Conservation (phyloP, 257 asterid genomes). For the Nicotiana sylvestris region DNA sequence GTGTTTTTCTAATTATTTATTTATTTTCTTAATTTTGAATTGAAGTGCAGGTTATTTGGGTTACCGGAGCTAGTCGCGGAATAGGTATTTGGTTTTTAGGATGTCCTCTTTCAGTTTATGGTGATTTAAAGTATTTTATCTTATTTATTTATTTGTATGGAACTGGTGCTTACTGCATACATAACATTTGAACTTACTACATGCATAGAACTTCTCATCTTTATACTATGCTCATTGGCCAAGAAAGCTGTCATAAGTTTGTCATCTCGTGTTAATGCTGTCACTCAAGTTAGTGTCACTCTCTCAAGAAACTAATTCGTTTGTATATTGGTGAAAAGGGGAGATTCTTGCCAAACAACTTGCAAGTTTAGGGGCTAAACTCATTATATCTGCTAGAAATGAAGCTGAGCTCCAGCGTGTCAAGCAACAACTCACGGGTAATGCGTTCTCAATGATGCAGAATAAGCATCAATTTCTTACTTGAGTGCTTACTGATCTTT, state of each 20-base stretch:
- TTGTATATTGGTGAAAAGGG: constrained; percentile 40
- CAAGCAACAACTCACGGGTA: constrained; percentile 67
- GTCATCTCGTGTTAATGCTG: neutral
- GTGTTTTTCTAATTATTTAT: neutral
- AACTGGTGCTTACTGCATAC: neutral
- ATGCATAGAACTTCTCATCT: neutral
- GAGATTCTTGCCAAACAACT: constrained; percentile 90
- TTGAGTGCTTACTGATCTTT: neutral
- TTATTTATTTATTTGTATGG: neutral
- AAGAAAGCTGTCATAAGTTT: neutral
- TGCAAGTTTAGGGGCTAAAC: constrained; percentile 90
- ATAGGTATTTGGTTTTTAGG: constrained; percentile 44
- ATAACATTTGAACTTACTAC: neutral
- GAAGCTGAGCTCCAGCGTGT: constrained; percentile 82
- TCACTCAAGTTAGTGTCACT: neutral
- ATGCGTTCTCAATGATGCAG: constrained; percentile 17
- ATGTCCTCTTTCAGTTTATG: neutral
- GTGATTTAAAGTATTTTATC: neutral
- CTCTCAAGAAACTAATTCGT: neutral
- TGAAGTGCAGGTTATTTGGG: constrained; percentile 80
- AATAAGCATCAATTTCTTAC: neutral
- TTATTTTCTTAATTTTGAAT: neutral
- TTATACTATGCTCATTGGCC: neutral
- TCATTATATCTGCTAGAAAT: constrained; percentile 85
- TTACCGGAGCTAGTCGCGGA: constrained; percentile 98